phyloP scores from a whole-genome alignment of 495 filamentous ascomycete genomes.

The Penicillium mononematosum region DNA sequence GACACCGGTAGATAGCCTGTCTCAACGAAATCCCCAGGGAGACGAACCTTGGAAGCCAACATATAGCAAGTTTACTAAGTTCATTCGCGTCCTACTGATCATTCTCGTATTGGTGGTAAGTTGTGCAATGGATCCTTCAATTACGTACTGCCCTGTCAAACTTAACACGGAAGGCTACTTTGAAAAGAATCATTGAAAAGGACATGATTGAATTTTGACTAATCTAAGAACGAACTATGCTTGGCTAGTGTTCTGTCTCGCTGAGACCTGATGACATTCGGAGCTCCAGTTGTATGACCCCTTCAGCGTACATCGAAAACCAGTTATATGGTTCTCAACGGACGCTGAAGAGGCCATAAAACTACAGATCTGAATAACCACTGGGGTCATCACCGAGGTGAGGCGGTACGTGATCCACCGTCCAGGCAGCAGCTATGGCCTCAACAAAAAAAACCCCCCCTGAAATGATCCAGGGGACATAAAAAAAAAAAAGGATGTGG shows the following conservation, averaged over 20 bases:
- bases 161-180: not conserved
- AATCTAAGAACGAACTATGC: not conserved
- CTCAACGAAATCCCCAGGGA: too few species aligned
- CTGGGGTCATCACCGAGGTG: not conserved
- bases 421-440: not conserved
- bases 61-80: too few species aligned
- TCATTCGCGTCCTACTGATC: too few species aligned
- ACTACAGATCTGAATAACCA: not conserved
- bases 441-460: not conserved
- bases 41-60: too few species aligned
- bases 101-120: too few species aligned
- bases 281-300: conserved; percentile 5
- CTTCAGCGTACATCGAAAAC: conserved; percentile 13
- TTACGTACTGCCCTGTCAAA: not conserved
- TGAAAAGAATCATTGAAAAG: not conserved
- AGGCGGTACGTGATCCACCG: not conserved
- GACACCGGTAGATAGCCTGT: too few species aligned
- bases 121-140: too few species aligned
- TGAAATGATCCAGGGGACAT: not conserved
- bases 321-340: conserved; percentile 5
- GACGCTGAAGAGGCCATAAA: conserved; percentile 14
- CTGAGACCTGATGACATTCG: not conserved
- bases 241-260: not conserved
- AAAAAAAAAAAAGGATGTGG: not conserved
- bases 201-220: not conserved